Evolutionary conservation across 208 protist genomes (phyloP).

Genomic region (Trypanosoma rangeli): DNA sequence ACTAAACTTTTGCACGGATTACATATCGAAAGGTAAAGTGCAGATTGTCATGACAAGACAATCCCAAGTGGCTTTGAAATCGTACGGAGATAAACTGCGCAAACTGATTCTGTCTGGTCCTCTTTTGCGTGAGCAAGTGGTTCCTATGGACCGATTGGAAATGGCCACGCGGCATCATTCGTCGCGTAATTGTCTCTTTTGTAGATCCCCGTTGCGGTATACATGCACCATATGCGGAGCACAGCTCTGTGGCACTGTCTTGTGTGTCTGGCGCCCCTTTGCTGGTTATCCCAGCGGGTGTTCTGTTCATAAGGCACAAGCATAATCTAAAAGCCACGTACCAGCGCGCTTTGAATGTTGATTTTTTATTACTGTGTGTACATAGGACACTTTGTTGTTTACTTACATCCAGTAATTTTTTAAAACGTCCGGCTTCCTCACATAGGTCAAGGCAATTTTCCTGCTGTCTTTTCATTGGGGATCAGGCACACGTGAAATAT

Average conservation of each 20-base stretch:
- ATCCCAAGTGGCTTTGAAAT: slow-evolving; percentile 48
- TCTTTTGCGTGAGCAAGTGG: slow-evolving; percentile 37
- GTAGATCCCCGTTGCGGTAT: slow-evolving; percentile 46
- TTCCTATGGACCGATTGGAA: slow-evolving; percentile 33
- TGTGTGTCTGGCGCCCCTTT: slow-evolving; percentile 40
- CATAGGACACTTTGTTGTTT: no score
- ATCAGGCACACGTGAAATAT: neutral
- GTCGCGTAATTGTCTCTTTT: slow-evolving; percentile 43
- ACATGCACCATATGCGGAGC: slow-evolving; percentile 75
- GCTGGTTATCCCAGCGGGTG: slow-evolving; percentile 71
- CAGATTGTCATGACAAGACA: slow-evolving; percentile 43
- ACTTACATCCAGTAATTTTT: neutral
- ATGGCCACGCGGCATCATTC: slow-evolving; percentile 13
- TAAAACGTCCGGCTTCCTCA: neutral
- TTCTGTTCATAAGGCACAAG: slow-evolving; percentile 43
- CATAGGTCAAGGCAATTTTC: neutral
- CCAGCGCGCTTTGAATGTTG: neutral
- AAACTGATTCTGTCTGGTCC: slow-evolving; percentile 34
- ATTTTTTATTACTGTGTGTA: neutral
- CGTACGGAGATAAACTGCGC: slow-evolving; percentile 64
- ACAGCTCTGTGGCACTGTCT: slow-evolving; percentile 52
- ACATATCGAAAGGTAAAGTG: slow-evolving; percentile 59
- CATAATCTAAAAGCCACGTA: slow-evolving; percentile 3
- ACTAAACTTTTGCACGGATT: slow-evolving; percentile 73
- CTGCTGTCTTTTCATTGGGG: neutral